Base-by-base conservation (phyloP, 768 basidiomycete genomes). In the Hysterangium stoloniferum region DNA sequence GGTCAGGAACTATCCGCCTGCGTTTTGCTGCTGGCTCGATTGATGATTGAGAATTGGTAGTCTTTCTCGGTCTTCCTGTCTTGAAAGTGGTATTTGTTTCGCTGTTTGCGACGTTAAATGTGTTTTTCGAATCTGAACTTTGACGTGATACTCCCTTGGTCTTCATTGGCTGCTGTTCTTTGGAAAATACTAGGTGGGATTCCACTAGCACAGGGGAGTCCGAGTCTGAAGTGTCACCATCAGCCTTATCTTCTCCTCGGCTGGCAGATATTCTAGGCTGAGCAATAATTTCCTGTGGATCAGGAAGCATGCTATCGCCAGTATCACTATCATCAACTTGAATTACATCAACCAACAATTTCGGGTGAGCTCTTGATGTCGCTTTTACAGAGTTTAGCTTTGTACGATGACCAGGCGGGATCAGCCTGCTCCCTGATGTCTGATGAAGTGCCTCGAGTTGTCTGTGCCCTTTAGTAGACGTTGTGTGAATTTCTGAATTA, bases 311-410 rank as follows among this genome's bases (percentile, higher is more conserved):
- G 43, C 74, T 72, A 31, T 72, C 68, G 32, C 72, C 71, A 27
- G 60, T 61, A 47, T 64, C 58, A 19, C 59, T 40, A n/a, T 62
- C 62, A 44, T 52, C 40, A 20, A 78, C 52, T 46, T 69, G 63
- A 4, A 74, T 62, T 41, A 82, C 72, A 45, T 76, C 67, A 20
- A 83, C 55, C 52, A 77, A 69, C 54, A 79, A 79, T 53, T 77
- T 68, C 22, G 74, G 70, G 2, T 57, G 53, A 6, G 62, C 33
- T 53, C 57, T 68, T n/a, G 19, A 33, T 13, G n/a, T 32, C 5
- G 38, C 40, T 32, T 42, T 42, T 22, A 27, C 31, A 13, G 44
- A 44, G 7, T 68, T 65, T n/a, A 76, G 54, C 58, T 77, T 82
- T 59, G 77, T 58, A 24, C 72, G 70, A 46, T 68, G 66, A 15